These are phyloP conservation scores for Ustanciosporium gigantosporum DNA, from an alignment of 1,284 basidiomycete species.

Conservation along the genomic window DNA sequence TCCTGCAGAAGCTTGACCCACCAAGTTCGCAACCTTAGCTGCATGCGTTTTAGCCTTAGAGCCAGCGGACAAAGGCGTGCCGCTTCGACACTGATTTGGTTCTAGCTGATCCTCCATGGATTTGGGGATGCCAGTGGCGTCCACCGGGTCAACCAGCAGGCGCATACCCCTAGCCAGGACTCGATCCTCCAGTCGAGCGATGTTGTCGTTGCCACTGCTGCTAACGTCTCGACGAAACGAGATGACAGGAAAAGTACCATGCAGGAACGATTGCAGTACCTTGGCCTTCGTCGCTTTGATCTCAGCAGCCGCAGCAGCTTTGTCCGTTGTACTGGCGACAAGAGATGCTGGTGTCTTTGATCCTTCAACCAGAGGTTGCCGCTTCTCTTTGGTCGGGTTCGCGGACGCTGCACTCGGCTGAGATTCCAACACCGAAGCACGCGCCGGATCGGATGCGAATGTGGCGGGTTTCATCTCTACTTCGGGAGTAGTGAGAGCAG, in stretches of 20 bases:
- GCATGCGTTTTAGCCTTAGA: conserved; percentile 15
- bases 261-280: conserved; percentile 9
- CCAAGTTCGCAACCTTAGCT: conserved; percentile 12
- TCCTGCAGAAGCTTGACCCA: conserved; percentile 27
- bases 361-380: too few relatives aligned
- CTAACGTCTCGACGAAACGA: not conserved
- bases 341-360: too few relatives aligned
- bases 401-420: not conserved
- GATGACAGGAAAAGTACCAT: conserved; percentile 34
- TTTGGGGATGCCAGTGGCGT: conserved; percentile 3
- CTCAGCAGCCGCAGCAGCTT: conserved; percentile 1
- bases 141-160: conserved; percentile 21
- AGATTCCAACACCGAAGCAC: not conserved
- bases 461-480: not conserved
- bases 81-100: not conserved
- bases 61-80: not conserved
- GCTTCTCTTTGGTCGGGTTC: not conserved
- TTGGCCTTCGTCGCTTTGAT: conserved; percentile 12
- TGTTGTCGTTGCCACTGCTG: conserved; percentile 4
- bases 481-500: not conserved
- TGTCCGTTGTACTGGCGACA: not conserved
- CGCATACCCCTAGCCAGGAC: conserved; percentile 17
- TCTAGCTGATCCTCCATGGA: not conserved
- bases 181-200: conserved; percentile 19
- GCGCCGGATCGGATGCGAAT: not conserved